Evolutionary conservation across 768 basidiomycete species (phyloP).

Genomic region (Hysterangium stoloniferum): DNA sequence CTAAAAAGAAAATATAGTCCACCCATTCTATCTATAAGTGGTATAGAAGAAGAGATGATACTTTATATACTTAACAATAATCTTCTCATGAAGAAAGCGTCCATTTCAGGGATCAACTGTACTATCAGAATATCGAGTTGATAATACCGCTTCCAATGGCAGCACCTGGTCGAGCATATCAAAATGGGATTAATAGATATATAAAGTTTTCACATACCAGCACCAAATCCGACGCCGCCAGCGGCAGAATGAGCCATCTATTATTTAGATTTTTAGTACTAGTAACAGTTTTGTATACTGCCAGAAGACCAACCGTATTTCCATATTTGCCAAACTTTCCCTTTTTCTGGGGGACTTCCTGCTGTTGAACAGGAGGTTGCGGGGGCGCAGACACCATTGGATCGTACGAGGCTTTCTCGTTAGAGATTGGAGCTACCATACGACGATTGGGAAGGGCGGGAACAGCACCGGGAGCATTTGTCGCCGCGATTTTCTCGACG

Average conservation of each 20-base stretch:
- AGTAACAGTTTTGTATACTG: neutral
- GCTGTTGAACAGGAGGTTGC: conserved; percentile 19
- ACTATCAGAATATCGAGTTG: conserved; percentile 37
- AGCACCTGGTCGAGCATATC: conserved; percentile 27
- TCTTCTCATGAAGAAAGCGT: too few species aligned
- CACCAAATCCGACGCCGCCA: conserved; percentile 73
- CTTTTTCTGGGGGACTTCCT: conserved; percentile 16
- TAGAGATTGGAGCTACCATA: conserved; percentile 26
- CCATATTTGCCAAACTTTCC: conserved; percentile 51
- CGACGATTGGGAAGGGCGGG: conserved; percentile 20
- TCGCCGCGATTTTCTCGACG: conserved; percentile 47
- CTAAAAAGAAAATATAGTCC: too few species aligned
- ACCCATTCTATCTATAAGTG: too few species aligned
- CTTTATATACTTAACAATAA: too few species aligned
- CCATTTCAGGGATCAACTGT: too few species aligned
- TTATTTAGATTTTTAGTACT: neutral
- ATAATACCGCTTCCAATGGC: conserved; percentile 46
- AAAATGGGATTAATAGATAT: conserved; percentile 1
- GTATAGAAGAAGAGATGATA: too few species aligned
- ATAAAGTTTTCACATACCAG: conserved; percentile 37
- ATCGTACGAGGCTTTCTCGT: conserved; percentile 14
- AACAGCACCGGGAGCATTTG: conserved; percentile 7
- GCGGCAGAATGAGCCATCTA: conserved; percentile 33
- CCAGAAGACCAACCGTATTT: conserved; percentile 39
- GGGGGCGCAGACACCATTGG: conserved; percentile 15